These are phyloP conservation scores for Pontederia paniculata DNA, from an alignment of 176 grass and related monocot species.

Conservation along the genomic window DNA sequence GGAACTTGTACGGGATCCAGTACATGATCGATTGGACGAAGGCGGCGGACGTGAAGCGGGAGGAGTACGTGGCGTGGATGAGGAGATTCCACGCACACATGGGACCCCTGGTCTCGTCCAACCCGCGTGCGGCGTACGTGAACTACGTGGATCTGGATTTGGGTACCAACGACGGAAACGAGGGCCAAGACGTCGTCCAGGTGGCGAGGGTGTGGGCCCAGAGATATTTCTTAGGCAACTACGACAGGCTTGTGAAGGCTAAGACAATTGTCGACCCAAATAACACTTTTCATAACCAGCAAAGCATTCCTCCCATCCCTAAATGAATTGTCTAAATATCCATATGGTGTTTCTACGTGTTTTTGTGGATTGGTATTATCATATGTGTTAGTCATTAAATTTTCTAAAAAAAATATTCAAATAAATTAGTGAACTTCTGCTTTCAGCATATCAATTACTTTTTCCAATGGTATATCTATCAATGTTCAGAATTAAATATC, in stretches of 20 bases:
- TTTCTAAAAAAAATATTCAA: no score
- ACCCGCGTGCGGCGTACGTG: slow-evolving; percentile 32
- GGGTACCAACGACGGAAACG: slow-evolving; percentile 3
- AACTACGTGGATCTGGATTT: slow-evolving; percentile 67
- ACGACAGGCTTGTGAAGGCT: slow-evolving; percentile 33
- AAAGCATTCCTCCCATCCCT: slow-evolving; percentile 52
- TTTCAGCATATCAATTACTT: no score
- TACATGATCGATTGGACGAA: slow-evolving; percentile 27
- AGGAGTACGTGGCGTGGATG: slow-evolving; percentile 33
- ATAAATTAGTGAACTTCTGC: no score
- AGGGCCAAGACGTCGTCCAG: slow-evolving; percentile 2
- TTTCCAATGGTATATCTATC: no score
- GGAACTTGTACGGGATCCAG: slow-evolving; percentile 46
- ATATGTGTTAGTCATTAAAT: no score
- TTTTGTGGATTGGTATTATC: no score
- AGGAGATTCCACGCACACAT: slow-evolving; percentile 36
- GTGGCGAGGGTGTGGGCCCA: slow-evolving; percentile 26
- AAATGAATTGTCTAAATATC: no score
- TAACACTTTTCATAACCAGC: slow-evolving; percentile 45
- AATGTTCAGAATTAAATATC: no score
- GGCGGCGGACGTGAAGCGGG: not conserved
- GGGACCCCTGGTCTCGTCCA: slow-evolving; percentile 26
- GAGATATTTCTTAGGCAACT: slow-evolving; percentile 34
- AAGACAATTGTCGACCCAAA: slow-evolving; percentile 33
- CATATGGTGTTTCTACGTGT: no score